These are phyloP conservation scores for Scenedesmus sp. DNA, from an alignment of 163 green algal genomes.

Conservation along the genomic window DNA sequence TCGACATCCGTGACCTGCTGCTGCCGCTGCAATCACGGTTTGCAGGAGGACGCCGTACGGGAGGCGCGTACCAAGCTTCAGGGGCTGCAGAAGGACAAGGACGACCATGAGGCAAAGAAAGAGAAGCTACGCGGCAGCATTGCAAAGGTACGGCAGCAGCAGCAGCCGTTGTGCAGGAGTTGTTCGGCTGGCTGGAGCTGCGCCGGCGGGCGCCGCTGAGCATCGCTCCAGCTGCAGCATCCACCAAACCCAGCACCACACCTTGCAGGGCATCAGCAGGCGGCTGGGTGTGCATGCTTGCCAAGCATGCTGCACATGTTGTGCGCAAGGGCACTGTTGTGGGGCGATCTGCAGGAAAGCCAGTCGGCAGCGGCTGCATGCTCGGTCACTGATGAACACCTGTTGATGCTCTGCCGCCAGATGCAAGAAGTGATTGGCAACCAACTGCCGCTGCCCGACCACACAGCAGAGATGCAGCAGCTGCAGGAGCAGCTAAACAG, in stretches of 20 bases:
- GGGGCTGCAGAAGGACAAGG: slow-evolving; percentile 54
- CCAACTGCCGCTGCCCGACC: background rate
- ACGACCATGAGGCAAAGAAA: background rate
- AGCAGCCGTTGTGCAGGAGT: too few species aligned
- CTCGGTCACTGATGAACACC: background rate
- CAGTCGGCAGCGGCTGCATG: background rate
- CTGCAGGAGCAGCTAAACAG: slow-evolving; percentile 51
- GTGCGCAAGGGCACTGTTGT: too few species aligned
- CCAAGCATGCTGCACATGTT: too few species aligned
- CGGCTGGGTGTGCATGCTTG: too few species aligned
- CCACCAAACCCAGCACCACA: too few species aligned
- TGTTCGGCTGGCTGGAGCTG: too few species aligned
- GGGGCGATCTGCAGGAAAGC: too few species aligned
- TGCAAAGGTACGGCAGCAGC: background rate
- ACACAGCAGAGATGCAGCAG: slow-evolving; percentile 45
- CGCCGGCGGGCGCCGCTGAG: too few species aligned
- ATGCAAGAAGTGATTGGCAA: slow-evolving; percentile 41
- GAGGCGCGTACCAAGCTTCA: slow-evolving; percentile 6
- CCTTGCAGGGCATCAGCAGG: too few species aligned
- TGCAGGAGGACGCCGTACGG: slow-evolving; percentile 14
- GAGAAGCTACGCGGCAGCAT: background rate
- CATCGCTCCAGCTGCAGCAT: too few species aligned
- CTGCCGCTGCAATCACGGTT: background rate
- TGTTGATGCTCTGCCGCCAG: slow-evolving; percentile 2
- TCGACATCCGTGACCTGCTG: background rate